Percentiles rank a stretch among this genome's conserved stretches.
These are phyloP conservation scores for Aspergillus funiculosus DNA, from an alignment of 495 filamentous ascomycete genomes.

Conservation along the genomic window DNA sequence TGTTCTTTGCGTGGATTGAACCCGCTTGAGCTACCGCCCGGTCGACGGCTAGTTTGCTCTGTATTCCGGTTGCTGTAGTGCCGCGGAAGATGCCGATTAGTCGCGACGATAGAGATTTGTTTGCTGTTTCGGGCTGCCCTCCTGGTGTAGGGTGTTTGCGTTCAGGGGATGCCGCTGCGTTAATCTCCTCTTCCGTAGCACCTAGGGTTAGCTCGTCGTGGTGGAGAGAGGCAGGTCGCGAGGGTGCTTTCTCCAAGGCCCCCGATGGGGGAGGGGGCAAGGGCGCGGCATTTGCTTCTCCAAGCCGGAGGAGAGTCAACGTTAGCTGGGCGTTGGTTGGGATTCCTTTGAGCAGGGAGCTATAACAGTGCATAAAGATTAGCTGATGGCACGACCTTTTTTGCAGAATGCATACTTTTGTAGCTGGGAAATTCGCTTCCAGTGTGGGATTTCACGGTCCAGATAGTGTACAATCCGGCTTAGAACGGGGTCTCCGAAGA, in stretches of 20 bases:
- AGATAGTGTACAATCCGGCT: constrained; percentile 51
- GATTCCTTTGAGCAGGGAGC: constrained; percentile 72
- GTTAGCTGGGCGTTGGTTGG: constrained; percentile 87
- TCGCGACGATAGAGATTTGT: constrained; percentile 45
- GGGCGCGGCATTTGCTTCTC: constrained; percentile 76
- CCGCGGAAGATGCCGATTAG: constrained; percentile 64
- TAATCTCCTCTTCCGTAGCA: constrained; percentile 48
- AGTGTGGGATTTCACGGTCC: constrained; percentile 63
- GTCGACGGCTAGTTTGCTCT: constrained; percentile 65
- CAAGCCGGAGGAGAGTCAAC: constrained; percentile 76
- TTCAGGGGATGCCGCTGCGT: constrained; percentile 28
- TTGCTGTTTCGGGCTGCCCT: constrained; percentile 23
- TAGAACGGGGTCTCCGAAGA: constrained; percentile 78
- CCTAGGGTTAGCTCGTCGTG: constrained; percentile 38
- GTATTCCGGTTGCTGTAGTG: constrained; percentile 59
- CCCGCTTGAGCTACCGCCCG: constrained; percentile 61
- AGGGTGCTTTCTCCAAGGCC: constrained; percentile 27
- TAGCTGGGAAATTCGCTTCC: constrained; percentile 67
- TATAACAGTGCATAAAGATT: constrained; percentile 20
- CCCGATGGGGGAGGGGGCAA: constrained; percentile 61
- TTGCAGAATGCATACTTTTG: constrained; percentile 46
- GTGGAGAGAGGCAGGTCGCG: constrained; percentile 24
- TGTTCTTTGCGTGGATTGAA: constrained; percentile 59
- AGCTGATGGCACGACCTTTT: neutral
- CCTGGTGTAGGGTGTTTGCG: constrained; percentile 9